Base-by-base conservation (phyloP, 805 yeast genomes). In the Candida dajiaensis region DNA sequence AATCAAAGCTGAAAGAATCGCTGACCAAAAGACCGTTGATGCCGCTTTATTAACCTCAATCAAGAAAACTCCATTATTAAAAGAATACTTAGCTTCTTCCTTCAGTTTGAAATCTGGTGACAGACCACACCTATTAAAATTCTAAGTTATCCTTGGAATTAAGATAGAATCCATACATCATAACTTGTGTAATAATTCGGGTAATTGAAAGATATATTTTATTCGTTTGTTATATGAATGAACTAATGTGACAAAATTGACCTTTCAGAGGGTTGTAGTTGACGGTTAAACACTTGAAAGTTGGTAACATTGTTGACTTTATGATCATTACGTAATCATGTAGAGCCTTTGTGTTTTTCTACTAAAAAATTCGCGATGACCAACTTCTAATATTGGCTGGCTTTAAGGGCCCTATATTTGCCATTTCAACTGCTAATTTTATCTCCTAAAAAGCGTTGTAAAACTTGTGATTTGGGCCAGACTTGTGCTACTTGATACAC, bases 41-140 rank as follows among this genome's bases (percentile, higher is more conserved):
- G 82, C 89, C 74, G 85, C 95, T 71, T 79, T 92, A 70, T 78
- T 94, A 69, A 74, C 94, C 61, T 89, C 85, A 77, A 85, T 92
- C 81, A 89, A 90, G 85, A 85, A 89, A 83, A 89, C 97, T 65
- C 95, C 97, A 72, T 80, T 89, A 71, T 85, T 92, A 74, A 88
- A 89, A 77, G 96, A 90, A 77, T 92, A 92, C 88, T 83, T 92
- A 70, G 85, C 96, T 63, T 73, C 97, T 65, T 76, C 95, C 65
- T 92, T 92, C 90, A 84, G 96, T 65, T 83, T 92, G 76, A 90
- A 89, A 87, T 83, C 80, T 77, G 98, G 98, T 76, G 99, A 92
- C 83, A 89, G 79, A 75, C 99, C 98, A 69, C 99, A 92, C 77
- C 83, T 86, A 73, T 89, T 94, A 85, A 89, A 87, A 81, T 92